Conservation (phyloP, 2,329 filamentous ascomycete genomes). For the Aspergillus ibericus region DNA sequence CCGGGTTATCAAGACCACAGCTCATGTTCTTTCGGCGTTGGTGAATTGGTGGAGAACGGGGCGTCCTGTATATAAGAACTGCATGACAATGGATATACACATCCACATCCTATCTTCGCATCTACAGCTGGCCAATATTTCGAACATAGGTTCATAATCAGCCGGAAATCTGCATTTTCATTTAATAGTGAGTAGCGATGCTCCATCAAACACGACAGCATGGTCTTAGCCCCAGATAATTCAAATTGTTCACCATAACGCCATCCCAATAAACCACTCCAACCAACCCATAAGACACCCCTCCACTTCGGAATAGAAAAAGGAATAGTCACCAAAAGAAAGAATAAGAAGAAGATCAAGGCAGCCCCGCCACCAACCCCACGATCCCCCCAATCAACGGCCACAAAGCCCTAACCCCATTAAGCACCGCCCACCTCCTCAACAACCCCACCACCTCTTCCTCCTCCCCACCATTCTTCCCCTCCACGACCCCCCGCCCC, state of each 20-base stretch:
- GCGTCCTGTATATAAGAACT: slow-evolving; percentile 12
- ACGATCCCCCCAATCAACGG: slow-evolving; percentile 21
- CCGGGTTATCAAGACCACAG: background rate
- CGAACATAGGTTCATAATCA: no score
- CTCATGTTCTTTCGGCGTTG: slow-evolving; percentile 19
- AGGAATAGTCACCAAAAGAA: no score
- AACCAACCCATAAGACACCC: no score
- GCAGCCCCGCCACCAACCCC: slow-evolving; percentile 9
- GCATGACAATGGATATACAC: background rate
- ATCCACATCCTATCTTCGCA: no score
- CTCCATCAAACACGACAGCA: no score
- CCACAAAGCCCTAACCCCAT: slow-evolving; percentile 20
- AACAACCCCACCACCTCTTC: slow-evolving; percentile 11
- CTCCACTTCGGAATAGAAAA: no score
- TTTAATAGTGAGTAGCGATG: no score
- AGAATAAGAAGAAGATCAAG: background rate
- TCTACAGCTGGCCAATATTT: no score
- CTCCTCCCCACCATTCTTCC: background rate
- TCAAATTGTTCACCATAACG: no score
- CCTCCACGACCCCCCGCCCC: background rate
- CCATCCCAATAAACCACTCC: no score
- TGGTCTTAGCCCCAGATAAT: no score
- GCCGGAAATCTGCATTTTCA: no score
- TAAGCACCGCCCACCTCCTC: slow-evolving; percentile 23
- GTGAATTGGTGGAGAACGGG: slow-evolving; percentile 21